Base-by-base conservation (phyloP, 1,139 yeast species). In the Wickerhamomyces sp. region DNA sequence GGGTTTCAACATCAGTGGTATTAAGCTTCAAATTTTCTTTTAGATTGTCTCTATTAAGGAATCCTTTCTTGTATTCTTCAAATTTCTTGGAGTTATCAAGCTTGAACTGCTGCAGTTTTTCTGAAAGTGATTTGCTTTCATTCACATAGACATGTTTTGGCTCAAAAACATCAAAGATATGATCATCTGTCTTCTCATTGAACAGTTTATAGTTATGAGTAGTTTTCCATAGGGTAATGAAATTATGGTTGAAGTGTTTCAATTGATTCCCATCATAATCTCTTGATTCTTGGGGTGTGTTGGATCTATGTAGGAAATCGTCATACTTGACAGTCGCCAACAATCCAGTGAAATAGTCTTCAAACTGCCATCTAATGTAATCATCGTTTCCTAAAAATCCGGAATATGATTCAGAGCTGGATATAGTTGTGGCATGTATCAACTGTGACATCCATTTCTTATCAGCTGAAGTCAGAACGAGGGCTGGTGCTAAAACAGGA, bases 361-460 rank as follows among this genome's bases (percentile, higher is more conserved):
- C 99, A 65, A 91, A 91, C 56, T 83, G 89, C 65, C 82, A 77
- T 45, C 99, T 71, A 34, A 93, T 84, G 57, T 84, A 87, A 63
- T 93, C 99, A 57, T 93, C 97, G 56, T 90, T 87, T 1, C 98
- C 98, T 40, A 68, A 65, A 59, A 74, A 84, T 18, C 68, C 72
- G 7, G 74, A 67, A 43, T 73, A 76, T 49, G 69, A 69, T 1
- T 81, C 75, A 27, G 73, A 45, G 52, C 52, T 51, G 43, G 50
- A 51, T 4, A 46, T 27, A 14, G 51, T 41, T 6, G 63, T 62
- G 13, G 58, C 57, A 11, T 54, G 43, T 0, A 59, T 58, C 3
- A 62, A 39, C 26, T 54, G 54, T 6, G 57, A 42, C 18, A 67
- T 55, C 73, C 95, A 93, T 54, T 78, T 81, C 57, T 79, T 83